Conservation (phyloP, 352 stramenopile species). For the Phytophthora brassicae region DNA sequence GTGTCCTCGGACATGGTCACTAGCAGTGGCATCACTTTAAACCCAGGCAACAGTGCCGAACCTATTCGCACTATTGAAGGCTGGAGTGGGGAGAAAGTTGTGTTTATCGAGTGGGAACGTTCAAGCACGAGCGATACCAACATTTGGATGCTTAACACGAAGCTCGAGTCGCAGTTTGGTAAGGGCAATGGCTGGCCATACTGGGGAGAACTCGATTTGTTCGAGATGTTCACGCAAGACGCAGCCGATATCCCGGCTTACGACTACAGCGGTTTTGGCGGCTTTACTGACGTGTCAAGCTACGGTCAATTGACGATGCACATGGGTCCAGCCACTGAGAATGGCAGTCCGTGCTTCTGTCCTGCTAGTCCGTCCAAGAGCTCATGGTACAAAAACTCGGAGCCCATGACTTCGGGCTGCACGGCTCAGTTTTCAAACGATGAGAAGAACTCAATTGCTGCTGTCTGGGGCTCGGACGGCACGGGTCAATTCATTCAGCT, state of each 20-base stretch:
- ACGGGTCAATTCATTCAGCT: conserved; percentile 72
- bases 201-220: conserved; percentile 78
- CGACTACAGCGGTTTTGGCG: conserved; percentile 52
- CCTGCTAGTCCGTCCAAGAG: conserved; percentile 47
- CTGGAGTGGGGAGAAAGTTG: conserved; percentile 72
- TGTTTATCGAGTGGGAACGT: conserved; percentile 73
- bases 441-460: conserved; percentile 61
- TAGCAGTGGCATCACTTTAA: conserved; percentile 57
- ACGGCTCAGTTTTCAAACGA: conserved; percentile 70
- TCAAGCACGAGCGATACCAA: conserved; percentile 70
- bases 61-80: conserved; percentile 63
- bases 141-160: conserved; percentile 87
- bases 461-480: conserved; percentile 60
- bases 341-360: conserved; percentile 60
- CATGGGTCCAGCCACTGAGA: conserved; percentile 49
- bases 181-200: conserved; percentile 66
- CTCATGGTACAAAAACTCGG: conserved; percentile 56
- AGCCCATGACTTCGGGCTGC: conserved; percentile 66
- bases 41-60: conserved; percentile 45
- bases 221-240: conserved; percentile 86
- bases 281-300: conserved; percentile 38
- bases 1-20: conserved; percentile 51
- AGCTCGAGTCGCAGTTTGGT: conserved; percentile 64
- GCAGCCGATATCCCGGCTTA: conserved; percentile 34
- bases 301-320: conserved; percentile 79